phyloP scores from a whole-genome alignment of 2,329 filamentous ascomycete species.

The Fusarium duplospermum region DNA sequence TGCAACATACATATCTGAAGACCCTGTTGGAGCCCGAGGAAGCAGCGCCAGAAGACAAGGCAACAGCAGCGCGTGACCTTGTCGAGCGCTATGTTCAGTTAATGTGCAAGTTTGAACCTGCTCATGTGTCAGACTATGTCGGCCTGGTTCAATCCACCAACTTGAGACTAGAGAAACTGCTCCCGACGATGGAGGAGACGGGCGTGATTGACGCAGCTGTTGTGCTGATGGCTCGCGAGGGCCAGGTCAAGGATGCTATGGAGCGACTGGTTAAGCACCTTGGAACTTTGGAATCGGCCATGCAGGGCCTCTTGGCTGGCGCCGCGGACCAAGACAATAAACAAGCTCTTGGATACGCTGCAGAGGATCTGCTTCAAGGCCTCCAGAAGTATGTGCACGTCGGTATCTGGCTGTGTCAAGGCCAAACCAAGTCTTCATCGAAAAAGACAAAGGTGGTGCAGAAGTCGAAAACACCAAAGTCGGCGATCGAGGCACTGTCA shows the following conservation, averaged over 20 bases:
- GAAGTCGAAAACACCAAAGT: slow-evolving; percentile 64
- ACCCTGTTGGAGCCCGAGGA: slow-evolving; percentile 76
- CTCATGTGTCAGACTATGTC: slow-evolving; percentile 88
- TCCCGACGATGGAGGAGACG: slow-evolving; percentile 89
- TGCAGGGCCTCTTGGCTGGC: slow-evolving; percentile 78
- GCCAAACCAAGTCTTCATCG: slow-evolving; percentile 74
- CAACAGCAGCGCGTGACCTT: slow-evolving; percentile 67
- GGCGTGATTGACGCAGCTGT: slow-evolving; percentile 94
- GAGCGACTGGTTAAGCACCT: slow-evolving; percentile 85
- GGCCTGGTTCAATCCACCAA: slow-evolving; percentile 80
- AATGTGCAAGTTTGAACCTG: slow-evolving; percentile 87
- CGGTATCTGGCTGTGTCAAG: slow-evolving; percentile 94
- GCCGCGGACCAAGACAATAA: slow-evolving; percentile 66
- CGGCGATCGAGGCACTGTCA: slow-evolving; percentile 58
- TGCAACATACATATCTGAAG: slow-evolving; percentile 81
- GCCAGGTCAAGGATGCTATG: slow-evolving; percentile 86
- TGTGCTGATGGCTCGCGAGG: slow-evolving; percentile 88
- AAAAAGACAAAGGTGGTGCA: slow-evolving; percentile 59
- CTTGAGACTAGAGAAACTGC: slow-evolving; percentile 80
- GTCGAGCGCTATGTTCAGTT: slow-evolving; percentile 88
- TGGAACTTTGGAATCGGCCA: slow-evolving; percentile 79
- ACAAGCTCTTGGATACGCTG: slow-evolving; percentile 67
- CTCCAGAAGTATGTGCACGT: slow-evolving; percentile 92
- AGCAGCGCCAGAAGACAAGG: slow-evolving; percentile 48
- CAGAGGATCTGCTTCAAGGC: slow-evolving; percentile 78